Base-by-base conservation (phyloP, 2,329 filamentous ascomycete genomes). In the Aspergillus fijiensis region DNA sequence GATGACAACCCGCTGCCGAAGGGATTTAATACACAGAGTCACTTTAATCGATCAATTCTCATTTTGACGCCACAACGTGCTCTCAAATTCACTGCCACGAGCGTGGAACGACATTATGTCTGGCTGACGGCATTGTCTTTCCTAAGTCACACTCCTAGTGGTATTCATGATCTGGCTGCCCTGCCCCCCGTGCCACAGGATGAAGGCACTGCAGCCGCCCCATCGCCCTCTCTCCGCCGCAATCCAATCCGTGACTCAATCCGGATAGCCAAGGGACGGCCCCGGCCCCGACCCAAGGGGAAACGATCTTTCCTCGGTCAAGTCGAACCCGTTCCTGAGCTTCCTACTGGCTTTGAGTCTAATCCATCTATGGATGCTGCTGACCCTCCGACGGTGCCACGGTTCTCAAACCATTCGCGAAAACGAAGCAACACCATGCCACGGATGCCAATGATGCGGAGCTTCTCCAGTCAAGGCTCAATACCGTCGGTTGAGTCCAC, bases 51-150 rank as follows among this genome's bases (percentile, higher is more conserved):
- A 55, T 98, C 95, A 0, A 98, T 99, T 67, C 79, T 99, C 51
- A 96, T 99, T 65, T 77, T 99, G 53, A 99, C 95, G 4, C 94
- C 95, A 1, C 89, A 96, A 69, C 86, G 95, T 68, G 95, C 95
- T 1, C 83, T 99, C 59, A 99, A 99, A 73, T 98, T 99, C 74
- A 99, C 95, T 0, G 91, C 95, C 0, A 81, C 84, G 16, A 89
- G 87, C 23, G 81, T 88, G 35, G 95, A 98, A 66, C 87, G 95
- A 16, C 95, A 99, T 75, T 96, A 96, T 70, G 80, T 97, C 52
- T 99, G 95, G 95, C 81, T 99, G 60, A 97, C 92, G 21, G 92
- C 95, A 0, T 81, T 99, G 21, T 96, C 93, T 0, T 99, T 98
- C 84, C 82, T 99, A 33, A 93, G 94, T 12, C 92, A 97, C 73